Conservation (phyloP, 106 monocot genomes). For the Dendrobium huoshanense region DNA sequence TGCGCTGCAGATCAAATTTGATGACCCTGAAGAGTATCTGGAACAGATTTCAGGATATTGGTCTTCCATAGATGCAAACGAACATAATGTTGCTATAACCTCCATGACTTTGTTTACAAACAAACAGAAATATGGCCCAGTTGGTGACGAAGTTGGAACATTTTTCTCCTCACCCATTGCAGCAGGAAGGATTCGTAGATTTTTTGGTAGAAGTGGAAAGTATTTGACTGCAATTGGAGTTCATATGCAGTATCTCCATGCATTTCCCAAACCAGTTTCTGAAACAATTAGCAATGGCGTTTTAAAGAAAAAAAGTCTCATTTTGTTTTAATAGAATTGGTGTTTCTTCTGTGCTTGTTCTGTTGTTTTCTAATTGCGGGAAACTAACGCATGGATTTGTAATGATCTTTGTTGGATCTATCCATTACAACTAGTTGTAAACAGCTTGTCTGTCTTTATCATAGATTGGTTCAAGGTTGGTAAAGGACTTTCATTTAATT, state of each 20-base stretch:
- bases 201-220: slow-evolving; percentile 32
- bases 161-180: slow-evolving; percentile 35
- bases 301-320: too few species aligned
- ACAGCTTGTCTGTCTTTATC: too few species aligned
- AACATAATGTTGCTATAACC: slow-evolving; percentile 13
- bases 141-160: slow-evolving; percentile 32
- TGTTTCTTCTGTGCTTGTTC: too few species aligned
- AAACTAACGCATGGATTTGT: too few species aligned
- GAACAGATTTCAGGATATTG: slow-evolving; percentile 33
- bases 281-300: too few species aligned
- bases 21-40: slow-evolving; percentile 33
- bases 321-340: too few species aligned
- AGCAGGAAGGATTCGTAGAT: slow-evolving; percentile 40
- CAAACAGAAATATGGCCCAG: slow-evolving; percentile 42
- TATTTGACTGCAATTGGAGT: slow-evolving; percentile 25
- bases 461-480: too few species aligned
- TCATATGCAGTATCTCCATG: slow-evolving; percentile 5
- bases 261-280: neutral
- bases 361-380: too few species aligned
- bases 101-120: slow-evolving; percentile 30
- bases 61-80: slow-evolving; percentile 5
- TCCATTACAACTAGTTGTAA: too few species aligned
- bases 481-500: too few species aligned
- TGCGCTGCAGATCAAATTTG: slow-evolving; percentile 33
- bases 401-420: too few species aligned